Conservation (phyloP, 1,284 basidiomycete genomes). For the Apiotrichum montevideense region DNA sequence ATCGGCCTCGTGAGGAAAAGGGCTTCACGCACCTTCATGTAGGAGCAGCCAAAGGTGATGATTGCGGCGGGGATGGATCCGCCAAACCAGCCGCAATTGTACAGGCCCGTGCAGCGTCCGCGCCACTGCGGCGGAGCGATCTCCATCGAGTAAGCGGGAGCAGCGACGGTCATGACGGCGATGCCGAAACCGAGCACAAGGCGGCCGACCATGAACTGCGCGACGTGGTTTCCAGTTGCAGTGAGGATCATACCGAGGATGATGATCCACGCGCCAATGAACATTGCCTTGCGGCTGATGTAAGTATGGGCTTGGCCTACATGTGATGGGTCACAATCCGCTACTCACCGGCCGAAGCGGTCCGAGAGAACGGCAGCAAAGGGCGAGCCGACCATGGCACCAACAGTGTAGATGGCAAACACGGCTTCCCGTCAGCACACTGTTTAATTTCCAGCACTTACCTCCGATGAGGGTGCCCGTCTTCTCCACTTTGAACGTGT, state of each 20-base stretch:
- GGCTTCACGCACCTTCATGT: slow-evolving; percentile 10
- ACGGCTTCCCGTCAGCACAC: slow-evolving; percentile 6
- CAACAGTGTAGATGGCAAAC: slow-evolving; percentile 31
- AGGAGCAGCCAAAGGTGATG: slow-evolving; percentile 9
- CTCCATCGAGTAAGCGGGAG: slow-evolving; percentile 52
- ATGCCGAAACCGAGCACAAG: slow-evolving; percentile 46
- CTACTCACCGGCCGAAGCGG: slow-evolving; percentile 43
- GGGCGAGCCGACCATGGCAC: slow-evolving; percentile 18
- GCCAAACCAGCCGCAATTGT: slow-evolving; percentile 30
- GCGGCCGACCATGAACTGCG: slow-evolving; percentile 43
- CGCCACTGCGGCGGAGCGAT: slow-evolving; percentile 61
- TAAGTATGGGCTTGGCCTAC: no score
- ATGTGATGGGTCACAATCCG: neutral
- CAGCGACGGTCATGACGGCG: slow-evolving; percentile 48
- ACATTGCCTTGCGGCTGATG: slow-evolving; percentile 53
- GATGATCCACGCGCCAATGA: slow-evolving; percentile 49
- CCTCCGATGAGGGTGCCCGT: slow-evolving; percentile 21
- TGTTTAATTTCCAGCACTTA: no score
- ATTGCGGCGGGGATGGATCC: slow-evolving; percentile 21
- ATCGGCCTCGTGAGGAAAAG: no score
- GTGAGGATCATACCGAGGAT: slow-evolving; percentile 45
- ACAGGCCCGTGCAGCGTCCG: slow-evolving; percentile 52
- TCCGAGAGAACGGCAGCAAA: slow-evolving; percentile 31
- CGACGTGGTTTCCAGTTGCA: slow-evolving; percentile 19
- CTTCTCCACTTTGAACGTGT: slow-evolving; percentile 21